Evolutionary conservation across 257 asterid genomes (phyloP), one percentile per base, ranked within the genome.

Genomic region (Gentiana straminea): DNA sequence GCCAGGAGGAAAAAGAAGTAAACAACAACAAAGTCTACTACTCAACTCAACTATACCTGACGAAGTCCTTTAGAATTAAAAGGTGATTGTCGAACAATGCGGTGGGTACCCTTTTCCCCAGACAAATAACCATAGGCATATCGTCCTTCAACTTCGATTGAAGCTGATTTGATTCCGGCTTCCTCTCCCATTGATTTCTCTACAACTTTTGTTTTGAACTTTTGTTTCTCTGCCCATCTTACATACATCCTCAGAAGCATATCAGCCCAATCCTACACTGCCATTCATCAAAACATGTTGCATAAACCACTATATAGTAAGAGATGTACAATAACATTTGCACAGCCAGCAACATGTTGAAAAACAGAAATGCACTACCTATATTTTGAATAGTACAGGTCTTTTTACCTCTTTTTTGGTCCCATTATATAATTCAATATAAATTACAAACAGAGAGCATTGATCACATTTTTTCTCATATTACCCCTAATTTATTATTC

Each of bases 211-310:
- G 94, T 67, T 66, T 85, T 85, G 79, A 81, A 92, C 45, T 66
- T 72, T 66, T 92, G 97, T 80, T 92, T 87, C 70, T 88, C 98
- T 12, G 74, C 95, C 98, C 98, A 92, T 78, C 98, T 83, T 63
- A 78, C 62, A 35, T 88, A 92, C 97, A 92, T 88, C 79, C 98
- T 88, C 62, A 92, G 95, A 80, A 92, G 97, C 98, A 92, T 92
- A 69, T 88, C 95, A 64, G 97, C 98, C 98, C 98, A 92, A 70
- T 92, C 98, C 98, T 92, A 94, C 86, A 85, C 93, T 83, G 95
- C 79, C 72, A 59, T 81, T 70, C 69, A 83, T 86, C 86, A 86
- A 79, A 80, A 61, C 51, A 66, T 71, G 81, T 70, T 62, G 65
- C 60, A 64, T 38, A 62, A 62, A 53, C n/a, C 73, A 69, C 60